Conservation (phyloP, 345 rosid species). For the Microthlaspi erraticum region DNA sequence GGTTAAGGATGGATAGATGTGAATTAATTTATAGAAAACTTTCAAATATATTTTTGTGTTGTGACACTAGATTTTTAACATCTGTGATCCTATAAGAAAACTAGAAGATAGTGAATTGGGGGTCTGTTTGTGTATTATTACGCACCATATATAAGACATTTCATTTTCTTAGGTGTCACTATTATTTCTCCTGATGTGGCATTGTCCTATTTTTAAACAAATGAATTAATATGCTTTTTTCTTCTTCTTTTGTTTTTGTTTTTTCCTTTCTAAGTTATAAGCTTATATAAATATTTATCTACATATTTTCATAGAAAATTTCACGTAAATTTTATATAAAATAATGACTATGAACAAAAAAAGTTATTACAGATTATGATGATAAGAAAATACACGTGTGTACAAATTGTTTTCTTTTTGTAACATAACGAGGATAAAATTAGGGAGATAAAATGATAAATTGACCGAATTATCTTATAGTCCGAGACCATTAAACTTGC, state of each 20-base stretch:
- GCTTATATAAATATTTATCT: neutral
- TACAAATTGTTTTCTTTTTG: neutral
- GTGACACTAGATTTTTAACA: neutral
- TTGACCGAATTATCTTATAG: neutral
- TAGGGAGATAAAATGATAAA: neutral
- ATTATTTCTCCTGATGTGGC: slow-evolving; percentile 31
- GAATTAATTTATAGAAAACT: neutral
- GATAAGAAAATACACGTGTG: neutral
- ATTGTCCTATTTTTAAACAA: slow-evolving; percentile 5
- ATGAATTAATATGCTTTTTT: slow-evolving; percentile 1
- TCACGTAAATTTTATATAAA: too few species aligned
- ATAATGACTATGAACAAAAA: too few species aligned
- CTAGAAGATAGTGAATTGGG: neutral
- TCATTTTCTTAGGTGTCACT: slow-evolving; percentile 22
- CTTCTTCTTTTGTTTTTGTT: neutral
- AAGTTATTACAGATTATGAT: neutral
- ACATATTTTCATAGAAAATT: too few species aligned
- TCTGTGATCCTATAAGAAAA: slow-evolving; percentile 7
- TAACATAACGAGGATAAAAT: neutral
- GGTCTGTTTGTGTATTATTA: neutral
- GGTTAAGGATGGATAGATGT: neutral
- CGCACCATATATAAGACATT: slow-evolving; percentile 1
- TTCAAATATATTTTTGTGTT: neutral
- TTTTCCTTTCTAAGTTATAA: neutral
- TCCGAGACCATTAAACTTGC: neutral